phyloP scores from a whole-genome alignment of 73 alveolate species.

The Effrenium voratum region DNA sequence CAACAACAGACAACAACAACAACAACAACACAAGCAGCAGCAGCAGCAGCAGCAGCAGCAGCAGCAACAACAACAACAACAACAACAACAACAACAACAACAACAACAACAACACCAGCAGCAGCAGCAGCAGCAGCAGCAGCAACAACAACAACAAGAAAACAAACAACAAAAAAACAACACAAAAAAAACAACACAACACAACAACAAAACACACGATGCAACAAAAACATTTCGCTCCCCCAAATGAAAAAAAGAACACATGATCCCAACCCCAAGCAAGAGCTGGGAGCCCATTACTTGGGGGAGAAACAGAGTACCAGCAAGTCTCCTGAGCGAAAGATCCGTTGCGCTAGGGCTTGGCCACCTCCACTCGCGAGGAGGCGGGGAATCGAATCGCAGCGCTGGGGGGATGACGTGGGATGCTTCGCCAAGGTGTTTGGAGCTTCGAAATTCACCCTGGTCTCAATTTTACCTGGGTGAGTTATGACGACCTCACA shows the following conservation, averaged over 20 bases:
- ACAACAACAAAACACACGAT: no score
- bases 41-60: not conserved
- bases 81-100: not conserved
- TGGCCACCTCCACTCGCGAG: conserved; percentile 64
- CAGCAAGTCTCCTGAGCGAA: no score
- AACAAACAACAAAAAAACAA: not conserved
- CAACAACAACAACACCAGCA: not conserved
- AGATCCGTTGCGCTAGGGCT: conserved; percentile 60
- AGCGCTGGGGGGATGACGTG: no score
- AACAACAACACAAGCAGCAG: not conserved
- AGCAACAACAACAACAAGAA: not conserved
- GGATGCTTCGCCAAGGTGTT: no score
- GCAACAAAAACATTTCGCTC: no score
- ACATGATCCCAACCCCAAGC: no score
- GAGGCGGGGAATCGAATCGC: not conserved
- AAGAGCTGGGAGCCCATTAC: no score
- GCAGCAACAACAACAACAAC: not conserved
- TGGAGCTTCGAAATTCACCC: no score
- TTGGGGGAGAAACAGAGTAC: no score
- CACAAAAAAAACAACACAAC: not conserved
- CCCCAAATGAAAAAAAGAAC: no score
- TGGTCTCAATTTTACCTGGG: no score
- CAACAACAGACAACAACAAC: not conserved
- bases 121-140: not conserved
- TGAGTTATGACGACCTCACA: no score